phyloP scores from a whole-genome alignment of 2,329 filamentous ascomycete species.

The Hypoxylon sp. region DNA sequence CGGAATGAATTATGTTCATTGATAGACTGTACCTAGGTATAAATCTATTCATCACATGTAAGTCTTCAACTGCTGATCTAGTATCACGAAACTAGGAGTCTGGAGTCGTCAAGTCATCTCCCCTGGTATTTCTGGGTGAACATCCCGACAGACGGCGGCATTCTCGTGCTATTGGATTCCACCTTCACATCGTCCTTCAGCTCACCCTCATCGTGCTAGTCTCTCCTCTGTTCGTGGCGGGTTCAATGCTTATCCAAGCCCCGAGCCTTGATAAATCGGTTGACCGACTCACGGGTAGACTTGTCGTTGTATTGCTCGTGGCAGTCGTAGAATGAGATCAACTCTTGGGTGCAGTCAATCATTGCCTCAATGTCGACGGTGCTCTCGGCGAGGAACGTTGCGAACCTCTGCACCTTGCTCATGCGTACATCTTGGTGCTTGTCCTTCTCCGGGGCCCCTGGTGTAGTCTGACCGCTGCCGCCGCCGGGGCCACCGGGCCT shows the following conservation, averaged over 20 bases:
- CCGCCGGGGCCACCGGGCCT: conserved; percentile 24
- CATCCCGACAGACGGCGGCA: neutral
- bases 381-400: conserved; percentile 86
- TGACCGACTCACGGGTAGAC: conserved; percentile 64
- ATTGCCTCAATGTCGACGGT: conserved; percentile 84
- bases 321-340: conserved; percentile 86
- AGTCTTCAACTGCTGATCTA: too few species aligned
- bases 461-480: conserved; percentile 38
- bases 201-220: neutral
- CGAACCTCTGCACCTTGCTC: conserved; percentile 69
- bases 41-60: too few species aligned
- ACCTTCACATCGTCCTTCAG: neutral
- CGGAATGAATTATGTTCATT: too few species aligned
- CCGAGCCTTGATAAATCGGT: conserved; percentile 65
- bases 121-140: neutral
- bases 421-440: conserved; percentile 64
- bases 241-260: conserved; percentile 57
- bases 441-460: conserved; percentile 50
- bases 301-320: conserved; percentile 69
- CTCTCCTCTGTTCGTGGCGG: neutral
- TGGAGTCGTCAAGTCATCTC: neutral
- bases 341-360: conserved; percentile 89
- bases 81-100: too few species aligned
- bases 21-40: too few species aligned
- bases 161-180: neutral